phyloP scores from a whole-genome alignment of 2,329 filamentous ascomycete genomes.

The Aspergillus terreus region DNA sequence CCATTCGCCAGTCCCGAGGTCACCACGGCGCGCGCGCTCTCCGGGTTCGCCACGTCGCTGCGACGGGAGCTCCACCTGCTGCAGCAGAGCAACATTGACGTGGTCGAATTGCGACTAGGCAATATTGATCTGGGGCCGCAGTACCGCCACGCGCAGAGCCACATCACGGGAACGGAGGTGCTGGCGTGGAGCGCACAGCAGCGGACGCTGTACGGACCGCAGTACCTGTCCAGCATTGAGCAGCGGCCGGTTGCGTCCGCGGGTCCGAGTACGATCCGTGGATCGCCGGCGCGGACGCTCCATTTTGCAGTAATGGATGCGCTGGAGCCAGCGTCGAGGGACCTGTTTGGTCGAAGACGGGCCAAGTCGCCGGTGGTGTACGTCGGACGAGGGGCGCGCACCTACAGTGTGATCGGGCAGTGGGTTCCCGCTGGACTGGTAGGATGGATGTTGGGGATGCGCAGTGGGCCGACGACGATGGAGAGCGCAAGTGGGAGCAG shows the following conservation, averaged over 20 bases:
- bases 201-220: conserved; percentile 48
- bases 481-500: conserved; percentile 28
- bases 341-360: conserved; percentile 36
- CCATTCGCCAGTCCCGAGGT: conserved; percentile 68
- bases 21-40: conserved; percentile 78
- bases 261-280: conserved; percentile 47
- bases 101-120: conserved; percentile 85
- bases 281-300: conserved; percentile 71
- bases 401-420: conserved; percentile 80
- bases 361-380: conserved; percentile 58
- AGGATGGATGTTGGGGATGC: conserved; percentile 89
- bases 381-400: conserved; percentile 76
- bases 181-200: conserved; percentile 58
- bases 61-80: conserved; percentile 74
- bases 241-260: conserved; percentile 36
- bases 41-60: conserved; percentile 77
- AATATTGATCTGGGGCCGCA: conserved; percentile 79
- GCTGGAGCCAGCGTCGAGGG: conserved; percentile 53
- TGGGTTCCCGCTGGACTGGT: conserved; percentile 75
- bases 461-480: conserved; percentile 28
- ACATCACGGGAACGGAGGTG: conserved; percentile 48
- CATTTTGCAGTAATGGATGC: conserved; percentile 90
- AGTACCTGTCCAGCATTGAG: conserved; percentile 43
- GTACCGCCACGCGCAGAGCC: conserved; percentile 41
- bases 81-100: conserved; percentile 58